phyloP scores from a whole-genome alignment of 2,329 filamentous ascomycete species.

The Botrytis hyacinthi region DNA sequence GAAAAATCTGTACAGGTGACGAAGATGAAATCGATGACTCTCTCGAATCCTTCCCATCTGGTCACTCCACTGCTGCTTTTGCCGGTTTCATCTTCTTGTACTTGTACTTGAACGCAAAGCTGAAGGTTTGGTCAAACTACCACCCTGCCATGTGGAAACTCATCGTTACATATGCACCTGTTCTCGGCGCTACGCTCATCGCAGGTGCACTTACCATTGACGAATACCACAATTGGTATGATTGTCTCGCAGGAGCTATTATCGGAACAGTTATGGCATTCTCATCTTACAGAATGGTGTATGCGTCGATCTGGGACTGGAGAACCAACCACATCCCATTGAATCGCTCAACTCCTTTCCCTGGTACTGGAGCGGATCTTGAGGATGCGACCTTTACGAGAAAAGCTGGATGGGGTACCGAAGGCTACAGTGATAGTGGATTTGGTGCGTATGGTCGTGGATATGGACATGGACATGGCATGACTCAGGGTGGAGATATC shows the following conservation, averaged over 20 bases:
- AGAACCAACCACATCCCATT: constrained; percentile 65
- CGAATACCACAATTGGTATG: constrained; percentile 74
- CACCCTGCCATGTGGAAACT: constrained; percentile 75
- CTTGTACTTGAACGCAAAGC: constrained; percentile 74
- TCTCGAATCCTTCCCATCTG: constrained; percentile 69
- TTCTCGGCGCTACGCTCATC: constrained; percentile 67
- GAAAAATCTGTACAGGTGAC: constrained; percentile 68
- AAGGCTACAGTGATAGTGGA: constrained; percentile 2
- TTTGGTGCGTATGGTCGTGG: not conserved
- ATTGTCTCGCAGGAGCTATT: constrained; percentile 62
- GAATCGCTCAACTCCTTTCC: constrained; percentile 54
- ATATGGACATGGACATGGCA: constrained; percentile 3
- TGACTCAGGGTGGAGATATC: not conserved
- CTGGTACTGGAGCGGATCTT: constrained; percentile 44
- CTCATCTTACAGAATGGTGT: constrained; percentile 64
- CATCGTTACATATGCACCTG: constrained; percentile 59
- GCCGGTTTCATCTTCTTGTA: constrained; percentile 69
- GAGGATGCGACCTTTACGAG: constrained; percentile 57
- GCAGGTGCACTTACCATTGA: constrained; percentile 69
- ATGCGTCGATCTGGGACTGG: constrained; percentile 67
- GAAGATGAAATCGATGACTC: constrained; percentile 62
- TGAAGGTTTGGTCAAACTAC: constrained; percentile 72
- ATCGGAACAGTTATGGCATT: constrained; percentile 67
- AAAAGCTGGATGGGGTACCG: constrained; percentile 58
- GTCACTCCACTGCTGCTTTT: constrained; percentile 72